These are phyloP conservation scores for Lycium barbarum DNA, from an alignment of 257 asterid species.

Conservation along the genomic window DNA sequence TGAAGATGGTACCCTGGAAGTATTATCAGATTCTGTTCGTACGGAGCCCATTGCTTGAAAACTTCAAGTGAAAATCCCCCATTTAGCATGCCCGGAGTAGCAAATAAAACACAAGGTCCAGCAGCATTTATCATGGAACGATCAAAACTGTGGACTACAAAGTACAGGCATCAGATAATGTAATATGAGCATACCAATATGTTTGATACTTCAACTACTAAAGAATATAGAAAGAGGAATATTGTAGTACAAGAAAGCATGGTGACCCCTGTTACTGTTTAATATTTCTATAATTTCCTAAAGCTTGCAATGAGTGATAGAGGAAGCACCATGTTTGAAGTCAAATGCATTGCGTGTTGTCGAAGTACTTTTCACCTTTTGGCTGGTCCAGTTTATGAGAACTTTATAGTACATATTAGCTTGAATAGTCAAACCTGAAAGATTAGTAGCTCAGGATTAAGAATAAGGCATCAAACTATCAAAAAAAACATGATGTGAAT, in stretches of 20 bases:
- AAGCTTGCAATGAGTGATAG: constrained; percentile 26
- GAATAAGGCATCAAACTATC: background rate
- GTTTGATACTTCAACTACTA: constrained; percentile 19
- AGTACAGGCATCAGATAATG: constrained; percentile 31
- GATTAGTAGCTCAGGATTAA: background rate
- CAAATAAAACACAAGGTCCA: constrained; percentile 96
- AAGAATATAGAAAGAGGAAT: constrained; percentile 19
- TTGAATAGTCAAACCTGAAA: constrained; percentile 90
- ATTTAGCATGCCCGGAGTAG: constrained; percentile 94
- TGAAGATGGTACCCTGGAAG: constrained; percentile 74
- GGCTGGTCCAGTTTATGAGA: constrained; percentile 94
- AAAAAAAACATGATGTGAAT: background rate
- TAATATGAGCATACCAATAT: background rate
- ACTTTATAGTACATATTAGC: constrained; percentile 83
- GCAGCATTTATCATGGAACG: constrained; percentile 84
- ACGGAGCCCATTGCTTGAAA: constrained; percentile 94
- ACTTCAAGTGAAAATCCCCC: constrained; percentile 98
- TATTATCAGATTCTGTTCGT: constrained; percentile 73
- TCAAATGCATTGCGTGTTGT: constrained; percentile 84
- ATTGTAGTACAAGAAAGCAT: background rate
- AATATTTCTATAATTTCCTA: background rate
- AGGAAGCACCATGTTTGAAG: constrained; percentile 73
- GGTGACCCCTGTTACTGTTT: background rate
- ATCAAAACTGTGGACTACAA: constrained; percentile 77
- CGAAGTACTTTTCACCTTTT: constrained; percentile 88